Evolutionary conservation across 2,329 filamentous ascomycete genomes (phyloP).

Genomic region (Trichoderma semiorbis): DNA sequence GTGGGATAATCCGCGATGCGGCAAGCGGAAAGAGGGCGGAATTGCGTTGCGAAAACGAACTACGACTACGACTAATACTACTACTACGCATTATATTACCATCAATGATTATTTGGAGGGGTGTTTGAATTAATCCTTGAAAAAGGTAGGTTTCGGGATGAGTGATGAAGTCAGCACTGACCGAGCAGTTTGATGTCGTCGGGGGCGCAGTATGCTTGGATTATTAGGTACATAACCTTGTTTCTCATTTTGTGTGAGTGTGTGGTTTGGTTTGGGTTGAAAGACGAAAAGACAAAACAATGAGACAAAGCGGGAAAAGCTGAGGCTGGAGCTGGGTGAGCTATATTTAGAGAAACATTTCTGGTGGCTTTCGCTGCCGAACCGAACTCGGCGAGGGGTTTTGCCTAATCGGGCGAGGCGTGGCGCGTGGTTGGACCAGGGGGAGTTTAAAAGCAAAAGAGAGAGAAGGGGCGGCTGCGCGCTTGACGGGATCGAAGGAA

Average conservation of each 20-base stretch:
- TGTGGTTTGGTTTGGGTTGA: neutral
- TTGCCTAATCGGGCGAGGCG: constrained; percentile 11
- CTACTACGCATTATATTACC: neutral
- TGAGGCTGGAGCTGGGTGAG: neutral
- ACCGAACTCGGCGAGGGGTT: neutral
- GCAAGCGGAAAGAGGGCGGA: neutral
- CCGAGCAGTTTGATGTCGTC: neutral
- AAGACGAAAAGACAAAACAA: neutral
- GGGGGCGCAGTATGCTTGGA: neutral
- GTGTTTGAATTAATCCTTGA: neutral
- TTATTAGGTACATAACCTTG: neutral
- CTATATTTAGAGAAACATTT: constrained; percentile 4
- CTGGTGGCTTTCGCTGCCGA: neutral
- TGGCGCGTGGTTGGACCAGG: constrained; percentile 10
- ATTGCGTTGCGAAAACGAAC: neutral
- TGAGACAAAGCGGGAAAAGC: neutral
- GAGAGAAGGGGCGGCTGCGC: neutral
- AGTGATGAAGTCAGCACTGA: neutral
- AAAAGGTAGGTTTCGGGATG: neutral
- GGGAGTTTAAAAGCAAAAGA: neutral
- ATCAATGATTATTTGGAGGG: neutral
- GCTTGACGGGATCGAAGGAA: neutral
- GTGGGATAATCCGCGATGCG: neutral
- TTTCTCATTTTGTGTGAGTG: neutral
- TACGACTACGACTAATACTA: too few relatives aligned